These are phyloP conservation scores for Penicillium cosmopolitanum DNA, from an alignment of 495 filamentous ascomycete genomes.

Conservation along the genomic window DNA sequence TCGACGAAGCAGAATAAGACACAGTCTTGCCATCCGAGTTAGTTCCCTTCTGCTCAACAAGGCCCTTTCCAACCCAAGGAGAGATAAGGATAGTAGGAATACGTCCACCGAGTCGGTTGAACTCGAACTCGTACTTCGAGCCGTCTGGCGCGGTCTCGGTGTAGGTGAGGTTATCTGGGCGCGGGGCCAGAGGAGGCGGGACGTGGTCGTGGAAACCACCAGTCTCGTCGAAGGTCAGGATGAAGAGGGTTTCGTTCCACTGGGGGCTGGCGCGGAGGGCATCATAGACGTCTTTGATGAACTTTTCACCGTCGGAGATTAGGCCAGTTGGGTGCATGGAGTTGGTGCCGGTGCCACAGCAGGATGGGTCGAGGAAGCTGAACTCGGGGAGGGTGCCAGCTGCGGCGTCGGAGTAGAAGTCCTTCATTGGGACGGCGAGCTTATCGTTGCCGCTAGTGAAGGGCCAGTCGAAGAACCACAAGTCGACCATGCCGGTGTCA, in stretches of 20 bases:
- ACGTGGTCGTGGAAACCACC: conserved; percentile 57
- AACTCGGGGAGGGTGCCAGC: conserved; percentile 48
- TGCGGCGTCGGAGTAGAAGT: conserved; percentile 44
- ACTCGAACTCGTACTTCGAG: conserved; percentile 46
- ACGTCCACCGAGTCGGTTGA: conserved; percentile 52
- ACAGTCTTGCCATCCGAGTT: conserved; percentile 35
- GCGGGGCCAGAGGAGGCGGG: conserved; percentile 44
- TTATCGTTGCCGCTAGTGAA: conserved; percentile 33
- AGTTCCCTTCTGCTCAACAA: conserved; percentile 50
- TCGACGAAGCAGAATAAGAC: conserved; percentile 44
- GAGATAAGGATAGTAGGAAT: conserved; percentile 55
- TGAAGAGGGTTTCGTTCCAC: conserved; percentile 51
- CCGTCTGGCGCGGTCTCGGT: conserved; percentile 47
- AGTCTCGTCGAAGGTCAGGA: conserved; percentile 55
- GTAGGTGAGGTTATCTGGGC: conserved; percentile 45
- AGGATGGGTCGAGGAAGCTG: conserved; percentile 55
- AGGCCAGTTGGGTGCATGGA: conserved; percentile 53
- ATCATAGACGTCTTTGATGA: conserved; percentile 56
- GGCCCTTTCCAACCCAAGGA: conserved; percentile 47
- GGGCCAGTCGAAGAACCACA: conserved; percentile 50
- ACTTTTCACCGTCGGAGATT: conserved; percentile 49
- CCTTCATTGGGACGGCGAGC: conserved; percentile 34
- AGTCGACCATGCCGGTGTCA: conserved; percentile 35
- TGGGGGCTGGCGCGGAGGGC: conserved; percentile 48
- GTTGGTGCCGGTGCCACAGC: conserved; percentile 49